Percentiles rank a stretch among this genome's conserved stretches.
phyloP scores from a whole-genome alignment of 371 early-diverging fungal species.

The Vairimorpha apis region DNA sequence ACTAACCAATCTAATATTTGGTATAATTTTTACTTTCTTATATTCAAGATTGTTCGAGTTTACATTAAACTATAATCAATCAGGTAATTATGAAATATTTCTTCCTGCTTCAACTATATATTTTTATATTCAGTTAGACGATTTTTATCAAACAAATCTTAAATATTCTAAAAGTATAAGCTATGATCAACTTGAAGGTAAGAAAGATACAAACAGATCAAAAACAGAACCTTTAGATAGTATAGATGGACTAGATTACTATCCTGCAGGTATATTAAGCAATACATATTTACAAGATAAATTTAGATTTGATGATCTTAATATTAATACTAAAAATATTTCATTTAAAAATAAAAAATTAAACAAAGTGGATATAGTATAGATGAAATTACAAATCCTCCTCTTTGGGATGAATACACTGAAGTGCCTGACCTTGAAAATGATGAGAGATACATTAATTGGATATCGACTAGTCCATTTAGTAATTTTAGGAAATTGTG shows the following conservation, averaged over 20 bases:
- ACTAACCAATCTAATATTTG: slow-evolving; percentile 2
- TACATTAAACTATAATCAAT: background rate
- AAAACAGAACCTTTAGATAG: slow-evolving; percentile 65
- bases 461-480: slow-evolving; percentile 90
- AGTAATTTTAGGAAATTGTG: slow-evolving; percentile 90
- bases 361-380: slow-evolving; percentile 63
- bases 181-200: slow-evolving; percentile 73
- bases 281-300: slow-evolving; percentile 83
- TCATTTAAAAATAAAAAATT: slow-evolving; percentile 72
- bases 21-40: slow-evolving; percentile 12
- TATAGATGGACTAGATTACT: slow-evolving; percentile 65
- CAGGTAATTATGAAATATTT: background rate
- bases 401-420: slow-evolving; percentile 52
- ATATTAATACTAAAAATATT: slow-evolving; percentile 68
- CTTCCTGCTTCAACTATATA: slow-evolving; percentile 28
- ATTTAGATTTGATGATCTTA: slow-evolving; percentile 58
- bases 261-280: slow-evolving; percentile 96
- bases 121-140: slow-evolving; percentile 69
- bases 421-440: slow-evolving; percentile 70
- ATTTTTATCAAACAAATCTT: slow-evolving; percentile 93
- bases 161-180: slow-evolving; percentile 81
- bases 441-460: slow-evolving; percentile 81
- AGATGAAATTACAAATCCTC: slow-evolving; percentile 63
- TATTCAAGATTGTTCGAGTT: slow-evolving; percentile 18
- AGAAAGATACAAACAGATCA: slow-evolving; percentile 58